These are phyloP conservation scores for Aureobasidium musti DNA, from an alignment of 2,329 filamentous ascomycete species.

Conservation along the genomic window DNA sequence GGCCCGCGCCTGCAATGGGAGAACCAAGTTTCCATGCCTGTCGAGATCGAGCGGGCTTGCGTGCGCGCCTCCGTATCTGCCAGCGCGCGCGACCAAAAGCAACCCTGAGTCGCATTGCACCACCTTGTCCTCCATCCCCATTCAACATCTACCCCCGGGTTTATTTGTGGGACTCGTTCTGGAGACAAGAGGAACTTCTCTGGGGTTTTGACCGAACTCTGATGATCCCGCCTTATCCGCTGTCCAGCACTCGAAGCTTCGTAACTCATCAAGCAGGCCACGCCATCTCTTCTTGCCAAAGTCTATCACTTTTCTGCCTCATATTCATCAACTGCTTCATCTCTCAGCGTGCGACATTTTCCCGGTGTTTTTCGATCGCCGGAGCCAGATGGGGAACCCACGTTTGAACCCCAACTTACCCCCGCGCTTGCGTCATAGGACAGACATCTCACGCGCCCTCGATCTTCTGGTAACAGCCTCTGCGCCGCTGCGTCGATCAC, in stretches of 20 bases:
- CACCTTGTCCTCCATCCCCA: not conserved
- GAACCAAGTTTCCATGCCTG: not conserved
- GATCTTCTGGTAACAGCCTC: conserved; percentile 6
- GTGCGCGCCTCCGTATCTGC: conserved; percentile 1
- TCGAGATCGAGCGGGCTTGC: conserved; percentile 11
- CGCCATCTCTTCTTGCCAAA: not conserved
- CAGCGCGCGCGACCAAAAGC: not conserved
- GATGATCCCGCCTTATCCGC: not conserved
- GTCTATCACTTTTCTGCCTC: not conserved
- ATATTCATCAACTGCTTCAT: not conserved
- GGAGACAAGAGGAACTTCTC: conserved; percentile 6
- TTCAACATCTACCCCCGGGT: not conserved
- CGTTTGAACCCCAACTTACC: conserved; percentile 6
- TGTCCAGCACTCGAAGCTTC: conserved; percentile 1
- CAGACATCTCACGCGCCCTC: conserved; percentile 23
- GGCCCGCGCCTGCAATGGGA: conserved; percentile 15
- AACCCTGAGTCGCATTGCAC: not conserved
- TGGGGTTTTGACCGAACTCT: conserved; percentile 2
- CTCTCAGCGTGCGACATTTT: not conserved
- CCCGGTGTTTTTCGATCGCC: not conserved
- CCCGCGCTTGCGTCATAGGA: conserved; percentile 18
- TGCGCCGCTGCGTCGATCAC: conserved; percentile 12
- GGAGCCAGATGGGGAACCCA: conserved; percentile 6
- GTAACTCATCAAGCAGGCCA: not conserved
- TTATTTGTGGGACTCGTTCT: conserved; percentile 5